A percentile compares a stretch with the other conserved stretches of the same genome.
These are phyloP conservation scores for Marasmius sp. DNA, from an alignment of 1,284 basidiomycete genomes.

Conservation along the genomic window DNA sequence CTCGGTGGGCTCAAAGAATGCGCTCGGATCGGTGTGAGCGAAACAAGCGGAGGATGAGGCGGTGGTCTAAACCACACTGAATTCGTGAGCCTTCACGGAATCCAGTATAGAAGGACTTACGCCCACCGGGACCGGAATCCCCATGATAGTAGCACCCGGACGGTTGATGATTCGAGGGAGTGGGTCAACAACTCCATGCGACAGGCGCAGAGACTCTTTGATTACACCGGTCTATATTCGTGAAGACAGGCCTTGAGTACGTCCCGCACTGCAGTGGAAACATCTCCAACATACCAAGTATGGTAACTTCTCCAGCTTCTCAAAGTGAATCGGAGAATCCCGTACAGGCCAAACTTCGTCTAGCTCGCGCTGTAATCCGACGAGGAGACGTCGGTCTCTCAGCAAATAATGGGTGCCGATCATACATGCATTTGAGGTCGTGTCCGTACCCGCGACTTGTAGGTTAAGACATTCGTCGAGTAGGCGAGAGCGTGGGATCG, in stretches of 20 bases:
- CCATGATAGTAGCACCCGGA: conserved; percentile 15
- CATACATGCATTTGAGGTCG: conserved; percentile 23
- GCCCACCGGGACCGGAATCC: conserved; percentile 18
- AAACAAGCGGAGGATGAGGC: conserved; percentile 22
- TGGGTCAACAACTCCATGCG: conserved; percentile 17
- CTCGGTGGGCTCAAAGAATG: conserved; percentile 22
- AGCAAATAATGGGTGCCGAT: conserved; percentile 21
- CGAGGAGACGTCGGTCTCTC: conserved; percentile 5
- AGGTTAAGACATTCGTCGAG: conserved; percentile 27
- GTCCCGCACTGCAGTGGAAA: neutral
- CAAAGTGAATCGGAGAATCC: conserved; percentile 16
- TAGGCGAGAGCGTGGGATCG: conserved; percentile 7
- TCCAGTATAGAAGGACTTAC: conserved; percentile 14
- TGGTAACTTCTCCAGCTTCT: conserved; percentile 30
- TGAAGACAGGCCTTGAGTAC: neutral
- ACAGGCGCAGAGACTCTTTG: conserved; percentile 24
- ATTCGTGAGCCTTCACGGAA: neutral
- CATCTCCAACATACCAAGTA: conserved; percentile 22
- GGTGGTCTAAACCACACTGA: conserved; percentile 14
- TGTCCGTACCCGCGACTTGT: conserved; percentile 30
- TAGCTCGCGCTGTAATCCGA: conserved; percentile 22
- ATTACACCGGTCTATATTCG: conserved; percentile 20
- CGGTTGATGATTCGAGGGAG: conserved; percentile 19
- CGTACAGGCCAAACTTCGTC: conserved; percentile 25
- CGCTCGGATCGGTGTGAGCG: conserved; percentile 17